phyloP scores from a whole-genome alignment of 257 asterid genomes.

The Fraxinus americana region DNA sequence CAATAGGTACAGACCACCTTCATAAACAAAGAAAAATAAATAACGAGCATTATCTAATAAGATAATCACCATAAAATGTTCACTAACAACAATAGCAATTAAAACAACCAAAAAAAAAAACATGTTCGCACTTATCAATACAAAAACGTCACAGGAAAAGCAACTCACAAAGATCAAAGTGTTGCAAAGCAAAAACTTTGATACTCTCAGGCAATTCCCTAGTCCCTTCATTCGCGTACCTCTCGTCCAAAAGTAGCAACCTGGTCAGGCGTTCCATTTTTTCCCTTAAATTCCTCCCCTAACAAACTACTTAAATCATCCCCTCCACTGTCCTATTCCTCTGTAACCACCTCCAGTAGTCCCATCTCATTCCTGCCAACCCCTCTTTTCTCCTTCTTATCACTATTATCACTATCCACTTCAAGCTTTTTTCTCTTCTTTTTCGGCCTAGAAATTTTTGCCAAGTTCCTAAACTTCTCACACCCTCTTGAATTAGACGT shows the following conservation, averaged over 20 bases:
- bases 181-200: no score
- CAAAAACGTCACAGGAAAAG: no score
- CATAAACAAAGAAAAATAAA: no score
- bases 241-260: slow-evolving; percentile 60
- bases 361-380: slow-evolving; percentile 54
- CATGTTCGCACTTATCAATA: no score
- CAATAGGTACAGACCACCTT: no score
- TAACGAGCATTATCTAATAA: no score
- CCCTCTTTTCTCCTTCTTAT: slow-evolving; percentile 37
- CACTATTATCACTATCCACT: slow-evolving; percentile 20
- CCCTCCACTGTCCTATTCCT: slow-evolving; percentile 32
- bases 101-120: no score
- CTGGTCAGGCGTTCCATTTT: slow-evolving; percentile 88
- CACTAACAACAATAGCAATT: no score
- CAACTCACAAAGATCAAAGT: no score
- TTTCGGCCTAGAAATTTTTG: slow-evolving; percentile 76
- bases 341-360: slow-evolving; percentile 60
- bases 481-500: slow-evolving; percentile 72
- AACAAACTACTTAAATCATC: slow-evolving; percentile 62
- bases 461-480: slow-evolving; percentile 69
- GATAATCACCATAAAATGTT: no score
- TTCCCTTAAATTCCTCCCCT: slow-evolving; percentile 51
- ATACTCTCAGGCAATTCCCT: no score
- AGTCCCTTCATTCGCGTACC: no score
- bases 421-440: slow-evolving; percentile 44